Evolutionary conservation across 305 asterid genomes (phyloP).

Genomic region (Fraxinus paxiana): DNA sequence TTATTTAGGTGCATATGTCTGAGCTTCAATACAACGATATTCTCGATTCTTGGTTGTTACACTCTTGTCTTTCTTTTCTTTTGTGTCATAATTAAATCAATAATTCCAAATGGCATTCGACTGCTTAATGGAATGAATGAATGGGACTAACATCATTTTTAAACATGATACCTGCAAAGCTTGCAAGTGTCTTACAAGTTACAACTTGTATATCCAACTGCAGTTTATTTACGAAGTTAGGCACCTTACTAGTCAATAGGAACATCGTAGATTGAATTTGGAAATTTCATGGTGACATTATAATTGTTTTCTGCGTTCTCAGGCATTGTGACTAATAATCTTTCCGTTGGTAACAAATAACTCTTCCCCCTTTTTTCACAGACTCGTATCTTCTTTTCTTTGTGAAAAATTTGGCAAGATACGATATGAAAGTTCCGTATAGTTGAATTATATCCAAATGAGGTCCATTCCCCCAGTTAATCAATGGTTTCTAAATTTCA

Average conservation of each 20-base stretch:
- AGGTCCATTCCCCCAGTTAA: neutral
- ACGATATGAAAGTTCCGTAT: neutral
- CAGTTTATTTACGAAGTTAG: neutral
- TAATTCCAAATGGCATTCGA: neutral
- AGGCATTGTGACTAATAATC: neutral
- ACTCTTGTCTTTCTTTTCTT: neutral
- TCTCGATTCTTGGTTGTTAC: neutral
- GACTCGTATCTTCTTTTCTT: neutral
- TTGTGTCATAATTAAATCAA: neutral
- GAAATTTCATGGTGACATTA: neutral
- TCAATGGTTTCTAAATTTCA: neutral
- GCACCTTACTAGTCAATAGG: neutral
- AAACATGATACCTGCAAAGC: neutral
- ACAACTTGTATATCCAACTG: neutral
- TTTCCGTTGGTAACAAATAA: neutral
- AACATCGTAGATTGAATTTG: neutral
- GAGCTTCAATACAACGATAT: neutral
- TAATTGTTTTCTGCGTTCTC: neutral
- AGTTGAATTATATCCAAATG: neutral
- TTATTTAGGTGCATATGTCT: conserved; percentile 1
- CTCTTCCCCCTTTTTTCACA: neutral
- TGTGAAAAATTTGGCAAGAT: neutral
- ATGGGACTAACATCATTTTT: neutral
- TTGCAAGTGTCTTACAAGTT: neutral
- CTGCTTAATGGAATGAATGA: neutral